phyloP scores from a whole-genome alignment of 1,284 basidiomycete genomes.

The Trametes versicolor region DNA sequence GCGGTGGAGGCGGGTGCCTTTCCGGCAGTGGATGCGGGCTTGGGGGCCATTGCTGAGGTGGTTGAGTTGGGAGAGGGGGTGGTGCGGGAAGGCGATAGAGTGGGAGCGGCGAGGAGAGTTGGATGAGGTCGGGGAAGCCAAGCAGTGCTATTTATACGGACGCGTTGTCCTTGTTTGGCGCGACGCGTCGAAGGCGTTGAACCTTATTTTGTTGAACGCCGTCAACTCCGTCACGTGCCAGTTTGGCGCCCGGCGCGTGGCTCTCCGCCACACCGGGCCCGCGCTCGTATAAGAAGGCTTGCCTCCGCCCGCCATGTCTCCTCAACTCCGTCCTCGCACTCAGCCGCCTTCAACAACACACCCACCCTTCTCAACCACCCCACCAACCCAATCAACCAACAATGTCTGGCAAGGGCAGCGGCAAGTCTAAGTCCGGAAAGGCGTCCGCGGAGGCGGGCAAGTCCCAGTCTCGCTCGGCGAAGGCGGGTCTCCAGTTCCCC shows the following conservation, averaged over 20 bases:
- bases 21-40: slow-evolving; percentile 60
- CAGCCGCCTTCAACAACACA: slow-evolving; percentile 21
- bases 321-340: slow-evolving; percentile 27
- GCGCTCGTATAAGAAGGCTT: slow-evolving; percentile 33
- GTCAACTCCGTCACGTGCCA: slow-evolving; percentile 39
- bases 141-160: slow-evolving; percentile 41
- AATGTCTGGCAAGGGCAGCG: slow-evolving; percentile 69
- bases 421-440: slow-evolving; percentile 71
- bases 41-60: slow-evolving; percentile 43
- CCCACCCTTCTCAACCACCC: slow-evolving; percentile 21
- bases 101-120: slow-evolving; percentile 26
- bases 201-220: slow-evolving; percentile 44
- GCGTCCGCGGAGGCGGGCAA: slow-evolving; percentile 60
- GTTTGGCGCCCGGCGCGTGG: slow-evolving; percentile 11
- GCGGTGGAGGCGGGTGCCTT: slow-evolving; percentile 68
- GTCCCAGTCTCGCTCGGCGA: slow-evolving; percentile 81
- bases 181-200: slow-evolving; percentile 43
- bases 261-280: slow-evolving; percentile 28
- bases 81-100: slow-evolving; percentile 20
- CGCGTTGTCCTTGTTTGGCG: slow-evolving; percentile 47
- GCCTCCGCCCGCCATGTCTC: slow-evolving; percentile 10
- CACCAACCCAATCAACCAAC: slow-evolving; percentile 29
- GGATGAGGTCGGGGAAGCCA: slow-evolving; percentile 21
- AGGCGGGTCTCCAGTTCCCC: slow-evolving; percentile 87
- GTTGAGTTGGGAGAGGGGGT: slow-evolving; percentile 9